Evolutionary conservation across 2,329 filamentous ascomycete genomes (phyloP).

Genomic region (Cryoendolithus antarcticus): DNA sequence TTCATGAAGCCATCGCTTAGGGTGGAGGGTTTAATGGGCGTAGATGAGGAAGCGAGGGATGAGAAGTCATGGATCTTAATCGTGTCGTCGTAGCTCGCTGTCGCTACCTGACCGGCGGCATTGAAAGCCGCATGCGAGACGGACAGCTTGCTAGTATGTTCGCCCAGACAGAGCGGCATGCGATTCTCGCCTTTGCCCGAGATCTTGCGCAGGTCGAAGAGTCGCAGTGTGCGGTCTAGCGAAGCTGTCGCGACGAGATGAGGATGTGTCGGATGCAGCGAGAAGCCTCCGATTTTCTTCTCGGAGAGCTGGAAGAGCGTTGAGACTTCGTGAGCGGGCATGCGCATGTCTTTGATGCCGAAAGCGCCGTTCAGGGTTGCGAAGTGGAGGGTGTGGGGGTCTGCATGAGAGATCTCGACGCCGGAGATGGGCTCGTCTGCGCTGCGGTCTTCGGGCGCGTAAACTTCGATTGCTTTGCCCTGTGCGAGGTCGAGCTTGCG

Average conservation of each 20-base stretch:
- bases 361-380: conserved; percentile 73
- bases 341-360: conserved; percentile 67
- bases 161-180: conserved; percentile 59
- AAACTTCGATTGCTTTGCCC: conserved; percentile 68
- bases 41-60: conserved; percentile 44
- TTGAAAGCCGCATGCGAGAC: conserved; percentile 93
- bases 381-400: conserved; percentile 69
- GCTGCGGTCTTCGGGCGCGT: conserved; percentile 56
- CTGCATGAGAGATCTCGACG: conserved; percentile 60
- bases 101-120: conserved; percentile 70
- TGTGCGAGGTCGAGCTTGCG: conserved; percentile 74
- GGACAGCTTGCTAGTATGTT: conserved; percentile 70
- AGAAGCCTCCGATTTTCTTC: conserved; percentile 94
- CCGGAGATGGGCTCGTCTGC: conserved; percentile 73
- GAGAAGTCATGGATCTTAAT: conserved; percentile 81
- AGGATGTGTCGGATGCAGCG: conserved; percentile 63
- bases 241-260: conserved; percentile 83
- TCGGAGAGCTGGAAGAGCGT: conserved; percentile 68
- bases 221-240: conserved; percentile 73
- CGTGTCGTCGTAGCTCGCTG: conserved; percentile 87
- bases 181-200: conserved; percentile 47
- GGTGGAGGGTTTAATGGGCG: conserved; percentile 70
- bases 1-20: conserved; percentile 52
- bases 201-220: conserved; percentile 86
- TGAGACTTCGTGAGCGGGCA: conserved; percentile 37